Percentiles rank a stretch among this genome's conserved stretches.
These are phyloP conservation scores for Malus asiatica DNA, from an alignment of 306 rosid species.

Conservation along the genomic window DNA sequence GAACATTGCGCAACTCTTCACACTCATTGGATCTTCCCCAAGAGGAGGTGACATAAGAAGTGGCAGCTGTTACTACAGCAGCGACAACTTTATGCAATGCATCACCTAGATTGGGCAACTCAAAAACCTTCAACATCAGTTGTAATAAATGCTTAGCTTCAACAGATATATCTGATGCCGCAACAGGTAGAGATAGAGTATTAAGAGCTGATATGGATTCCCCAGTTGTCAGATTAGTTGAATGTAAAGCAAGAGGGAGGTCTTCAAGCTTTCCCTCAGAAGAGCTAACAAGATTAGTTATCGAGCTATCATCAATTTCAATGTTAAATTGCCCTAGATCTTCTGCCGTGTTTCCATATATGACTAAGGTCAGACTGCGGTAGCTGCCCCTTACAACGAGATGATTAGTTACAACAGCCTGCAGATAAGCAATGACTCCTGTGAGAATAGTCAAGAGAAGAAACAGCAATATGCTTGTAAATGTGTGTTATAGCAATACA, in stretches of 20 bases:
- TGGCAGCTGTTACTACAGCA: constrained; percentile 62
- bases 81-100: constrained; percentile 54
- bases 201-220: constrained; percentile 50
- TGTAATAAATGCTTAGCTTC: constrained; percentile 72
- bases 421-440: constrained; percentile 24
- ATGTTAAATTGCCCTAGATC: constrained; percentile 96
- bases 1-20: constrained; percentile 44
- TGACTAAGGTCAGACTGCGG: constrained; percentile 88
- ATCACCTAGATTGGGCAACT: constrained; percentile 52
- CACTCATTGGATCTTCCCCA: constrained; percentile 36
- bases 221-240: constrained; percentile 49
- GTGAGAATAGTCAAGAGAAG: constrained; percentile 12
- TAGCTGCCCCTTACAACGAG: constrained; percentile 96
- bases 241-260: constrained; percentile 74
- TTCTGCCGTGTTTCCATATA: constrained; percentile 95
- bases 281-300: constrained; percentile 79
- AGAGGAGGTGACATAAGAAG: constrained; percentile 49
- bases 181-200: constrained; percentile 55
- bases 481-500: background rate
- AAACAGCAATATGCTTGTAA: background rate
- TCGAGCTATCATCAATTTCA: constrained; percentile 78
- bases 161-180: constrained; percentile 55
- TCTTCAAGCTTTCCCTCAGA: constrained; percentile 86
- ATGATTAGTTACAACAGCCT: constrained; percentile 95
- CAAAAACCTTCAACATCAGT: constrained; percentile 56